Conservation (phyloP, 805 yeast species). For the Barnettozyma botsteinii region DNA sequence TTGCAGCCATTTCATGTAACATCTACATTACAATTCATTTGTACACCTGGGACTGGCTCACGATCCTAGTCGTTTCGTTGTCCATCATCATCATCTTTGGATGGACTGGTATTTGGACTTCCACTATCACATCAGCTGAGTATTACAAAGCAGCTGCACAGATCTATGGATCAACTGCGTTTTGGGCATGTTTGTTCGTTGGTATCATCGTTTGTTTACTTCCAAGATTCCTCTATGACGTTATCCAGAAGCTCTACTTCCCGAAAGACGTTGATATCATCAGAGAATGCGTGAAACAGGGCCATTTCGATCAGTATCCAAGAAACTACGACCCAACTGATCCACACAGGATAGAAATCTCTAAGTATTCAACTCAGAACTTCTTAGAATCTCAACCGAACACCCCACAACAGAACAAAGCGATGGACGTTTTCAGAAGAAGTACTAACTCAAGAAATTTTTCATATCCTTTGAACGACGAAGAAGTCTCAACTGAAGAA, state of each 20-base stretch:
- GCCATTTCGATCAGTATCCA: conserved; percentile 65
- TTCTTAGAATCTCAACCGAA: conserved; percentile 24
- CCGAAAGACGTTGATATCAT: conserved; percentile 72
- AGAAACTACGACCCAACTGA: conserved; percentile 74
- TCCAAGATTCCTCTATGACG: conserved; percentile 63
- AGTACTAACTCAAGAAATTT: conserved; percentile 25
- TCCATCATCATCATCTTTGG: conserved; percentile 58
- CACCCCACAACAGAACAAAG: conserved; percentile 26
- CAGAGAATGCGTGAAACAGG: conserved; percentile 61
- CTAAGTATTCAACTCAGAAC: conserved; percentile 36
- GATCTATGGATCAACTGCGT: too few species aligned
- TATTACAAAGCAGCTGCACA: conserved; percentile 67
- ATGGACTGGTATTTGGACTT: conserved; percentile 82
- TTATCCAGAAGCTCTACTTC: conserved; percentile 41
- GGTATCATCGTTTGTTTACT: conserved; percentile 61
- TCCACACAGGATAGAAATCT: conserved; percentile 53
- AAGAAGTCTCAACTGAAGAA: conserved; percentile 33
- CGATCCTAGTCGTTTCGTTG: conserved; percentile 46
- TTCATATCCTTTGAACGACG: conserved; percentile 22
- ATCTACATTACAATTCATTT: conserved; percentile 60
- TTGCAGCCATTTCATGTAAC: conserved; percentile 65
- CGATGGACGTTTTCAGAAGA: conserved; percentile 35
- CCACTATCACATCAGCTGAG: conserved; percentile 46
- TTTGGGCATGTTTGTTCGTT: conserved; percentile 63
- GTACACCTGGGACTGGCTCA: conserved; percentile 78